Evolutionary conservation across 495 filamentous ascomycete genomes (phyloP).

Genomic region (Neurospora tetraspora): DNA sequence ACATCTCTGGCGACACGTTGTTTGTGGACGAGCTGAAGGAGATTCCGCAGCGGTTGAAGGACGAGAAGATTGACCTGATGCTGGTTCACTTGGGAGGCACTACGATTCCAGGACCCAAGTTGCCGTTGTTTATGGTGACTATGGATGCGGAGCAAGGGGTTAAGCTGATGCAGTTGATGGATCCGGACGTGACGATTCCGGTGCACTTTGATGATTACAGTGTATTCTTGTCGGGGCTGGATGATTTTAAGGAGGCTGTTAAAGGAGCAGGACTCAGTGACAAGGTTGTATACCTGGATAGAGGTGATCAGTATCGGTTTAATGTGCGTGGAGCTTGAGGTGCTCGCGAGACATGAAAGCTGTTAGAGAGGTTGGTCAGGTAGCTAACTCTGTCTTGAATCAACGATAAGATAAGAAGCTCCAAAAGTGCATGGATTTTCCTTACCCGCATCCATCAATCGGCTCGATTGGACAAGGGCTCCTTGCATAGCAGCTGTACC

Average conservation of each 20-base stretch:
- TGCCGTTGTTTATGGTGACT: slow-evolving; percentile 57
- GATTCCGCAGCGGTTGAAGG: slow-evolving; percentile 37
- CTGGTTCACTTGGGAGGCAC: slow-evolving; percentile 58
- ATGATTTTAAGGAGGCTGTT: slow-evolving; percentile 51
- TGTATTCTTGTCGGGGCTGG: slow-evolving; percentile 47
- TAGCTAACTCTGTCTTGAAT: neutral
- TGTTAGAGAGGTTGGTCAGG: neutral
- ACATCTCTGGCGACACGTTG: slow-evolving; percentile 66
- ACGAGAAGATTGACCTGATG: slow-evolving; percentile 56
- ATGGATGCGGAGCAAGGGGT: slow-evolving; percentile 62
- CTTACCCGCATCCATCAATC: neutral
- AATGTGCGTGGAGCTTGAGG: slow-evolving; percentile 22
- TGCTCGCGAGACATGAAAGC: too few relatives aligned
- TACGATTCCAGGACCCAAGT: slow-evolving; percentile 47
- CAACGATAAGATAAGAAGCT: neutral
- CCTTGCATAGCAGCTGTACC: neutral
- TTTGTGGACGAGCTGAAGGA: slow-evolving; percentile 51
- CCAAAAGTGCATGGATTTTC: neutral
- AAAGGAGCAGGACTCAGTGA: slow-evolving; percentile 38
- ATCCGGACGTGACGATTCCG: slow-evolving; percentile 57
- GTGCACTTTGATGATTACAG: slow-evolving; percentile 63
- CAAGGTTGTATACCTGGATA: slow-evolving; percentile 52
- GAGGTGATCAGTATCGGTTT: slow-evolving; percentile 50
- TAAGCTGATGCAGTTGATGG: slow-evolving; percentile 47
- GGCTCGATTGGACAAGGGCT: neutral